phyloP scores from a whole-genome alignment of 164 flowering plant species.

The Protea cynaroides region DNA sequence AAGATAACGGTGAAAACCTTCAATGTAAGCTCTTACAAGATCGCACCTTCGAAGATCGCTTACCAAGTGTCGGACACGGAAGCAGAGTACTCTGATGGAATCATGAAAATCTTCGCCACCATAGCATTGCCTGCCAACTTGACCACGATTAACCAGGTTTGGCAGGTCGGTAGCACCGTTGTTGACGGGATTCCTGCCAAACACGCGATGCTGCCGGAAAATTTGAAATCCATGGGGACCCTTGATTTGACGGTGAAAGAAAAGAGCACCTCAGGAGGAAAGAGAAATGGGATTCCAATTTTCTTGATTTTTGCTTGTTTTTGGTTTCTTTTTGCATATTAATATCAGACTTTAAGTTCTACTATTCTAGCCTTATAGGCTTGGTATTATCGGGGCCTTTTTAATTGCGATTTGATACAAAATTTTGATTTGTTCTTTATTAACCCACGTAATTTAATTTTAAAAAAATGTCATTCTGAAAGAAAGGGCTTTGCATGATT shows the following conservation, averaged over 20 bases:
- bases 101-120: slow-evolving; percentile 42
- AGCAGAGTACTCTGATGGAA: slow-evolving; percentile 27
- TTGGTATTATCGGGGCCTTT: too few relatives aligned
- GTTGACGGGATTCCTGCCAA: slow-evolving; percentile 24
- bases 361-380: too few relatives aligned
- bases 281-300: slow-evolving; percentile 36
- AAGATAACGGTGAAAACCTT: slow-evolving; percentile 28
- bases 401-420: too few relatives aligned
- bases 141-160: slow-evolving; percentile 53
- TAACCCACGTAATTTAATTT: too few relatives aligned
- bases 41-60: slow-evolving; percentile 21
- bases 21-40: slow-evolving; percentile 25
- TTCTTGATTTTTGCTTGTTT: not conserved
- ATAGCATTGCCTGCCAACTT: slow-evolving; percentile 27
- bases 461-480: too few relatives aligned
- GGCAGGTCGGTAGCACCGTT: slow-evolving; percentile 72
- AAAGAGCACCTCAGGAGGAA: slow-evolving; percentile 13
- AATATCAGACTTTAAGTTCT: too few relatives aligned
- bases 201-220: slow-evolving; percentile 40
- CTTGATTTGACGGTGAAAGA: slow-evolving; percentile 35
- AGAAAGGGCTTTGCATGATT: too few relatives aligned
- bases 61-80: slow-evolving; percentile 24
- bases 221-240: slow-evolving; percentile 40
- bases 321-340: too few relatives aligned
- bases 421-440: too few relatives aligned